Percentiles rank a stretch among this genome's conserved stretches.
Evolutionary conservation across 2,329 filamentous ascomycete genomes (phyloP).

Genomic region (Coniochaeta sp.): DNA sequence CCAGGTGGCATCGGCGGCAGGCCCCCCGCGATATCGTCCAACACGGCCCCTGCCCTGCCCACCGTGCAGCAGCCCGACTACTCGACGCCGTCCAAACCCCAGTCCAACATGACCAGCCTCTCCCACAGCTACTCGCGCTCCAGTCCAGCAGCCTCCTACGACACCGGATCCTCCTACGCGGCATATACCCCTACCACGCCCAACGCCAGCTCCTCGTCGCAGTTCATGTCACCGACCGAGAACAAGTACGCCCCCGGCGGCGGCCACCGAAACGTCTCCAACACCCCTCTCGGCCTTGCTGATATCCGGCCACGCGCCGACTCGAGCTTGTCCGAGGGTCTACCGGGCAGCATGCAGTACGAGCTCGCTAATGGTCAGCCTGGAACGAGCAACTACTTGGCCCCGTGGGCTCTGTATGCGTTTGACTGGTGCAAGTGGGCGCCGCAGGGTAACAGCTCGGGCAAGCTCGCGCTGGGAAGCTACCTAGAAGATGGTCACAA

Average conservation of each 20-base stretch:
- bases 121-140: constrained; percentile 78
- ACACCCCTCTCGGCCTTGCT: constrained; percentile 83
- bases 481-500: constrained; percentile 98
- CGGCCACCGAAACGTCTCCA: constrained; percentile 59
- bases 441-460: constrained; percentile 69
- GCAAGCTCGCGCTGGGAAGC: constrained; percentile 91
- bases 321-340: constrained; percentile 68
- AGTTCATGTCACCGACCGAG: constrained; percentile 56
- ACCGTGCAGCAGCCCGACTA: constrained; percentile 44
- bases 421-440: constrained; percentile 99
- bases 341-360: constrained; percentile 54
- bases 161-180: constrained; percentile 40
- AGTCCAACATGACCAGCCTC: constrained; percentile 46
- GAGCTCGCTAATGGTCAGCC: constrained; percentile 59
- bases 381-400: constrained; percentile 84
- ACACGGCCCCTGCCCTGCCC: constrained; percentile 37
- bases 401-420: constrained; percentile 92
- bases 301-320: constrained; percentile 87
- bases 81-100: constrained; percentile 53
- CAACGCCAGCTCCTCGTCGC: constrained; percentile 47
- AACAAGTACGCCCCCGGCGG: constrained; percentile 46
- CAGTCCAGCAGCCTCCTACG: constrained; percentile 62
- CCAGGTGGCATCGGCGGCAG: constrained; percentile 39
- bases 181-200: constrained; percentile 60
- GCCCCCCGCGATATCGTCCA: constrained; percentile 30